Evolutionary conservation across 192 early-diverging fungal species (phyloP), one percentile per base, ranked within the genome.

Genomic region (Glomus cerebriforme): DNA sequence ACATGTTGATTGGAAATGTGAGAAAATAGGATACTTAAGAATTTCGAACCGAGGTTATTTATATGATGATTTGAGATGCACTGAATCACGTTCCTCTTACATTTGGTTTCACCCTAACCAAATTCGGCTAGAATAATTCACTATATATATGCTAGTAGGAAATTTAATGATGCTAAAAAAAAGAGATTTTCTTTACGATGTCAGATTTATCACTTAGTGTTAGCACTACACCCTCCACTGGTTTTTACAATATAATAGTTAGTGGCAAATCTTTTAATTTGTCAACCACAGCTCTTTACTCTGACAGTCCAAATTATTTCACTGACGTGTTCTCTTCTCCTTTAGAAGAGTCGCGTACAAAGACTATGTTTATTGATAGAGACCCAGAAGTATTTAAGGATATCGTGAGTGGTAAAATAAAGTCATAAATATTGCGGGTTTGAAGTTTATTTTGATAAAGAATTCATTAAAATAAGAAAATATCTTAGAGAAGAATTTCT

Each of bases 311-410:
- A 22, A 76, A 76, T 27, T 64, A 64, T 64, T 76, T 76, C 32
- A 76, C 75, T 8, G 35, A 76, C 3, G n/a, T 39, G 17, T 76
- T 76, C 32, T 43, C 35, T 1, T 64, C 34, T 24, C 60, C 35
- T 12, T 47, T 78, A 15, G 81, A 85, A 29, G 84, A 85, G 47
- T 73, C 49, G 29, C 29, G 24, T 22, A 83, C 81, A 15, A 63
- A 80, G 13, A 63, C 71, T 1, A 79, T 90, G 79, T 81, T 87
- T 58, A 82, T 90, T 80, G 86, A 90, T 73, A 80, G 89, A 26
- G 87, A 88, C 59, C 82, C 87, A 22, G 82, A 83, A 34, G 83
- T 84, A 7, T 90, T 90, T 76, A 77, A 84, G 54, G 75, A 86
- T 13, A 87, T 90, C 80, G 82, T 76, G 75, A 76, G 75, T 76